Conservation (phyloP, 148 eudicot genomes). For the Rhododendron kiyosumense region DNA sequence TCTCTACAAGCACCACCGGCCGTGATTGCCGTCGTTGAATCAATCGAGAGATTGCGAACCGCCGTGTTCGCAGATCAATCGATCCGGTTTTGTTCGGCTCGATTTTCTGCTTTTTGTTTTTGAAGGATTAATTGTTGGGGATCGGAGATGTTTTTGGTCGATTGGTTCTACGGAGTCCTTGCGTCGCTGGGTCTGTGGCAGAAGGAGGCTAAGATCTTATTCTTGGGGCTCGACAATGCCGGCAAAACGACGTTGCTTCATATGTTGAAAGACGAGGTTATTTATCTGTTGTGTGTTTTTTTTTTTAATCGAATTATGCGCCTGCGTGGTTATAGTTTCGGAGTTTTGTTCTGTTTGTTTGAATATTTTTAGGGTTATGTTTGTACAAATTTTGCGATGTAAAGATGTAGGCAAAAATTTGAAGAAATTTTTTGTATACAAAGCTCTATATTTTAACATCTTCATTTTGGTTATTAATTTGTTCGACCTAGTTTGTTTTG, state of each 20-base stretch:
- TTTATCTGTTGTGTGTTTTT: not conserved
- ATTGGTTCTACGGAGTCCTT: conserved; percentile 51
- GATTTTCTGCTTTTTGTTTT: not conserved
- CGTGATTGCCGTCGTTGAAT: conserved; percentile 3
- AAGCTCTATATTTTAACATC: too few species aligned
- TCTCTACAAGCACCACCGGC: not conserved
- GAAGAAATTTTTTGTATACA: not conserved
- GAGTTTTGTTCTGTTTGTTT: not conserved
- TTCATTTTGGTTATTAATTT: too few species aligned
- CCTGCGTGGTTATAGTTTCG: not conserved
- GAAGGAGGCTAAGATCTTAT: conserved; percentile 54
- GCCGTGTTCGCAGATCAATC: conserved; percentile 13
- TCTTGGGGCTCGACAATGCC: conserved; percentile 52
- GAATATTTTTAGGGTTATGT: not conserved
- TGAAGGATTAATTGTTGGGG: not conserved
- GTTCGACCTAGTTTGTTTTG: too few species aligned
- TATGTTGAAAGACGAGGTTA: conserved; percentile 54
- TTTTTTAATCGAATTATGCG: not conserved
- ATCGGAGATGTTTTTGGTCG: conserved; percentile 36
- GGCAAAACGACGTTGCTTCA: conserved; percentile 53
- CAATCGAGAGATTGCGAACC: conserved; percentile 20
- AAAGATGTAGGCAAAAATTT: not conserved
- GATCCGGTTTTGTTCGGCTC: not conserved
- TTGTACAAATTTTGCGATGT: not conserved
- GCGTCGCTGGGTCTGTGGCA: conserved; percentile 47